Conservation (phyloP, 345 rosid species). For the Eucalyptus decipiens region DNA sequence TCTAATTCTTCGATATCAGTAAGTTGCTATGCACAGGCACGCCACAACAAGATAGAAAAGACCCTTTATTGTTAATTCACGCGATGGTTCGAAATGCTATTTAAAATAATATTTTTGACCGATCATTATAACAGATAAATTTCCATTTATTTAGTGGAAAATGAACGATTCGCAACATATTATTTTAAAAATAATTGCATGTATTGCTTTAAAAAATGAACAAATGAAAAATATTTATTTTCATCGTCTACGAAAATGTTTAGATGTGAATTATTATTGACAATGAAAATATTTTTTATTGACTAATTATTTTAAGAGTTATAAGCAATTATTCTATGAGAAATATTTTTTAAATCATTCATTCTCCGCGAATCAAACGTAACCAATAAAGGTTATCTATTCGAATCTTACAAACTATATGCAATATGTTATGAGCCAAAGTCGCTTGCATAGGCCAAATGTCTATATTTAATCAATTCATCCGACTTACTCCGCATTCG, state of each 20-base stretch:
- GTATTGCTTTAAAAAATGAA: not conserved
- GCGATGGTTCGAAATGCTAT: not conserved
- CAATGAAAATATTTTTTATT: too few species aligned
- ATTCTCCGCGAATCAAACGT: accelerated
- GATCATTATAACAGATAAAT: too few species aligned
- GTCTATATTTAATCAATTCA: not conserved
- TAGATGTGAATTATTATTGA: too few species aligned
- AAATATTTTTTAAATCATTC: too few species aligned
- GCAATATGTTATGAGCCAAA: not conserved
- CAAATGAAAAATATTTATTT: not conserved
- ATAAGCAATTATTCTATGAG: accelerated
- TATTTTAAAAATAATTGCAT: too few species aligned
- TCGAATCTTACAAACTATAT: not conserved
- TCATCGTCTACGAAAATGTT: too few species aligned
- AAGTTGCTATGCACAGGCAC: not conserved
- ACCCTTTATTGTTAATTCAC: not conserved
- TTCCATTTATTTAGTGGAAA: too few species aligned
- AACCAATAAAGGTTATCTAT: not conserved
- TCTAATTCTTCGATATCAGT: not conserved
- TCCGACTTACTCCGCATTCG: not conserved
- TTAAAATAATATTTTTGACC: too few species aligned
- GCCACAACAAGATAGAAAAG: not conserved
- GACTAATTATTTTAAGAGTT: too few species aligned
- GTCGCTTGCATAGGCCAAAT: not conserved
- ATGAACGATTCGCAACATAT: too few species aligned